phyloP scores from a whole-genome alignment of 78 protist species.

The Dictyostelium brefeldianum region DNA sequence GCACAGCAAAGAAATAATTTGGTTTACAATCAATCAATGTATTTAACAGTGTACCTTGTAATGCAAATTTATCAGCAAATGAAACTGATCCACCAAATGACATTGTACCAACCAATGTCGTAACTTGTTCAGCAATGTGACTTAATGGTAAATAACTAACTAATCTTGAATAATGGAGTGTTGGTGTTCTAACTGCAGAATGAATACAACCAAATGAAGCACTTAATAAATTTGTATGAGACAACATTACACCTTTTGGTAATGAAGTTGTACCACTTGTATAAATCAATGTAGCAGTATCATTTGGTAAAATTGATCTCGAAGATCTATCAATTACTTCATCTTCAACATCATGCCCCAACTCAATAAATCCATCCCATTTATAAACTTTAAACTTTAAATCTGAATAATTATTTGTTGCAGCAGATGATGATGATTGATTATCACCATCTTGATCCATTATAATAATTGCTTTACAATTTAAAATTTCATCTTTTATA shows the following conservation, averaged over 20 bases:
- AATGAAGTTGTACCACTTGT: slow-evolving; percentile 89
- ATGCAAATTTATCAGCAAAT: slow-evolving; percentile 88
- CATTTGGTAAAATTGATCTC: neutral
- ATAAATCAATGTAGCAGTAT: slow-evolving; percentile 63
- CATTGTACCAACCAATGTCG: slow-evolving; percentile 73
- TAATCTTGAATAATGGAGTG: neutral
- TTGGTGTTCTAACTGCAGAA: neutral
- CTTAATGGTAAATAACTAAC: slow-evolving; percentile 89
- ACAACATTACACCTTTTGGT: slow-evolving; percentile 88
- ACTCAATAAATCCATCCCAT: slow-evolving; percentile 53
- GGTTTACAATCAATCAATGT: slow-evolving; percentile 83
- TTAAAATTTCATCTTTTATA: slow-evolving; percentile 14
- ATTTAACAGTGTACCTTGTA: slow-evolving; percentile 75
- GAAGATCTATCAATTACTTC: neutral
- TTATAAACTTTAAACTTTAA: neutral
- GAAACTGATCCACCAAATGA: slow-evolving; percentile 39
- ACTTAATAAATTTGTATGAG: slow-evolving; percentile 76
- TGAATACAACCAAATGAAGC: neutral
- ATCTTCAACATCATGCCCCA: slow-evolving; percentile 40
- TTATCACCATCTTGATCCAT: slow-evolving; percentile 17
- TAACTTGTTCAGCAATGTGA: slow-evolving; percentile 92
- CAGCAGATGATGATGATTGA: too few species aligned
- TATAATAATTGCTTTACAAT: slow-evolving; percentile 14
- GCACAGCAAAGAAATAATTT: slow-evolving; percentile 88
- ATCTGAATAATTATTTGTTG: neutral